phyloP scores from a whole-genome alignment of 305 asterid species.

The Euphrasia arctica region DNA sequence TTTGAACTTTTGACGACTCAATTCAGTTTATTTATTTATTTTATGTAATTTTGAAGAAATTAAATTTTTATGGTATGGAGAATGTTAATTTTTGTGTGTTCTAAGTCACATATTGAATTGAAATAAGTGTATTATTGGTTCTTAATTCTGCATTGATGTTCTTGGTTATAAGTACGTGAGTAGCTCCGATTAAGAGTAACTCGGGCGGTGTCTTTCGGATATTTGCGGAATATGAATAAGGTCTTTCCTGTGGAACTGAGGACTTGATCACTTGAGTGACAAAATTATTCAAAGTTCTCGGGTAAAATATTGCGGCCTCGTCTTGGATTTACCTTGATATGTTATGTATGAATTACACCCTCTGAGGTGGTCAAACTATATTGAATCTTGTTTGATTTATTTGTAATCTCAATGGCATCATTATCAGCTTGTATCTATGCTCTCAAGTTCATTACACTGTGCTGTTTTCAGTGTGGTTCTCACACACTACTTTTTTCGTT shows the following conservation, averaged over 20 bases:
- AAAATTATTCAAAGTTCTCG: no score
- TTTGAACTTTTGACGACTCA: slow-evolving; percentile 11
- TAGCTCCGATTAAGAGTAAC: slow-evolving; percentile 14
- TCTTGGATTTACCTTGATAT: neutral
- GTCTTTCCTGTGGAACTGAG: neutral
- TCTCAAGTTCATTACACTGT: neutral
- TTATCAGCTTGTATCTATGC: neutral
- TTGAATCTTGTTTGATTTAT: neutral
- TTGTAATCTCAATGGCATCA: neutral
- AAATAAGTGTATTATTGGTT: neutral
- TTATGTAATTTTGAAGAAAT: neutral
- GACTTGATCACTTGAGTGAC: no score
- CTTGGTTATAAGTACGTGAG: neutral
- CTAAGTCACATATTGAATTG: slow-evolving; percentile 16
- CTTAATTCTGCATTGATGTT: slow-evolving; percentile 6
- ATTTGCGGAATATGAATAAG: neutral
- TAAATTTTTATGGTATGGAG: neutral
- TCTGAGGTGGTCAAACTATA: no score
- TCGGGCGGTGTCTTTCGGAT: neutral
- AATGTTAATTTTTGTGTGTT: slow-evolving; percentile 6
- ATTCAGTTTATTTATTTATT: slow-evolving; percentile 1
- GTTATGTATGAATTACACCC: neutral
- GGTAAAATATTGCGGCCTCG: no score
- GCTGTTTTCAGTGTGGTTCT: slow-evolving; percentile 10
- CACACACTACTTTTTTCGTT: slow-evolving; percentile 9